Evolutionary conservation across 768 basidiomycete species (phyloP).

Genomic region (Tulasnella sp.): DNA sequence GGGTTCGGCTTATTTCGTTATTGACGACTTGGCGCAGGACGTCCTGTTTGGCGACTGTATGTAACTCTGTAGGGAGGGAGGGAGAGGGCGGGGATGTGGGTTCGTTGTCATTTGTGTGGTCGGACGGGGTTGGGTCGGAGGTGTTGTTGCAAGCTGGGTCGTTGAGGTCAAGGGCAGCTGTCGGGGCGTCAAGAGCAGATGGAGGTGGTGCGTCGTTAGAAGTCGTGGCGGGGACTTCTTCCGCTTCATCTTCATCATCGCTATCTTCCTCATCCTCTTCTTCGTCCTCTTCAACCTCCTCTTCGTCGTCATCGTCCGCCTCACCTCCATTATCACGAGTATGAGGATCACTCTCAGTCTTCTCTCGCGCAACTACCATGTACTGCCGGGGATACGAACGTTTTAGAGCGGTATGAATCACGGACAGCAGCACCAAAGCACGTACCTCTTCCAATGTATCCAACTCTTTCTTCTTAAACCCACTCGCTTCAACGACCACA

Average conservation of each 20-base stretch:
- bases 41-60: no score
- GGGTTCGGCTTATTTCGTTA: slow-evolving; percentile 45
- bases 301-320: slow-evolving; percentile 31
- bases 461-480: slow-evolving; percentile 77
- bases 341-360: slow-evolving; percentile 16
- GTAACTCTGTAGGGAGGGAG: no score
- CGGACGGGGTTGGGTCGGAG: not conserved
- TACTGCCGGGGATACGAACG: not conserved
- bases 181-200: not conserved
- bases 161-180: not conserved
- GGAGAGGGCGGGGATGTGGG: not conserved
- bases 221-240: slow-evolving; percentile 9
- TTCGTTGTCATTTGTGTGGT: not conserved
- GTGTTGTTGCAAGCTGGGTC: not conserved
- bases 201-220: slow-evolving; percentile 20
- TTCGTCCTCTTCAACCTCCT: slow-evolving; percentile 19
- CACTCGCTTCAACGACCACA: slow-evolving; percentile 87
- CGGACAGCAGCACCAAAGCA: not conserved
- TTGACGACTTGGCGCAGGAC: slow-evolving; percentile 36
- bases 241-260: slow-evolving; percentile 16
- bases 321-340: slow-evolving; percentile 27
- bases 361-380: not conserved
- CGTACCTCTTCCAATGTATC: slow-evolving; percentile 71
- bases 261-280: slow-evolving; percentile 19
- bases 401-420: no score